Evolutionary conservation across 1,139 yeast genomes (phyloP).

Genomic region (Wickerhamomyces sp.): DNA sequence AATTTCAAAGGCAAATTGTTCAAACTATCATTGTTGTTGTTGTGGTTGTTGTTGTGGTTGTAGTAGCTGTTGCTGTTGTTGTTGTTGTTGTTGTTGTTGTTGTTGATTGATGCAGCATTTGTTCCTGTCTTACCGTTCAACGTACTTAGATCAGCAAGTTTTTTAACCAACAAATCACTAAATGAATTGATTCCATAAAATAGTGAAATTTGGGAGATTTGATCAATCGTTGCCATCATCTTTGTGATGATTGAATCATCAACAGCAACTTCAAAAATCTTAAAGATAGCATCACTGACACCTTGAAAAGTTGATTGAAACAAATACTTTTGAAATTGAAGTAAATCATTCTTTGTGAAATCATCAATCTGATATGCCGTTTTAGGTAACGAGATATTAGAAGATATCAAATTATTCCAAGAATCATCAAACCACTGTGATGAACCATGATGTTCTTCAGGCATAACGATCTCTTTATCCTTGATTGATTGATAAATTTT

Average conservation of each 20-base stretch:
- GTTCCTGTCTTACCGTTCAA: constrained; percentile 31
- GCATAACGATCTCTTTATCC: constrained; percentile 91
- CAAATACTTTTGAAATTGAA: constrained; percentile 50
- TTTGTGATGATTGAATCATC: constrained; percentile 88
- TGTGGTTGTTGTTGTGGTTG: not conserved
- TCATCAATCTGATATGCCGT: constrained; percentile 23
- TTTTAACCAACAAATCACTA: constrained; percentile 60
- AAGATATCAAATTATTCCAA: constrained; percentile 79
- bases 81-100: not conserved
- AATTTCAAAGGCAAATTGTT: constrained; percentile 12
- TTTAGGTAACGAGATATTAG: constrained; percentile 32
- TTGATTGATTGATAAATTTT: constrained; percentile 76
- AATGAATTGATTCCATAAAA: constrained; percentile 52
- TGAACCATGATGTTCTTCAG: constrained; percentile 88
- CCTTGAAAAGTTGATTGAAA: constrained; percentile 51
- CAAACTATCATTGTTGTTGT: not conserved
- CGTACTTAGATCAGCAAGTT: constrained; percentile 60
- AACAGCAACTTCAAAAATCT: constrained; percentile 78
- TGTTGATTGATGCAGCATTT: not conserved
- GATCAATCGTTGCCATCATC: constrained; percentile 83
- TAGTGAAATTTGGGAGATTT: constrained; percentile 71
- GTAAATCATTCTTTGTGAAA: constrained; percentile 26
- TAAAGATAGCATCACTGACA: constrained; percentile 63
- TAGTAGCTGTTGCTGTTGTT: constrained; percentile 2
- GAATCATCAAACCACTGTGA: constrained; percentile 89